Evolutionary conservation across 2,329 filamentous ascomycete genomes (phyloP).

Genomic region (Scortechinia acanthostroma): DNA sequence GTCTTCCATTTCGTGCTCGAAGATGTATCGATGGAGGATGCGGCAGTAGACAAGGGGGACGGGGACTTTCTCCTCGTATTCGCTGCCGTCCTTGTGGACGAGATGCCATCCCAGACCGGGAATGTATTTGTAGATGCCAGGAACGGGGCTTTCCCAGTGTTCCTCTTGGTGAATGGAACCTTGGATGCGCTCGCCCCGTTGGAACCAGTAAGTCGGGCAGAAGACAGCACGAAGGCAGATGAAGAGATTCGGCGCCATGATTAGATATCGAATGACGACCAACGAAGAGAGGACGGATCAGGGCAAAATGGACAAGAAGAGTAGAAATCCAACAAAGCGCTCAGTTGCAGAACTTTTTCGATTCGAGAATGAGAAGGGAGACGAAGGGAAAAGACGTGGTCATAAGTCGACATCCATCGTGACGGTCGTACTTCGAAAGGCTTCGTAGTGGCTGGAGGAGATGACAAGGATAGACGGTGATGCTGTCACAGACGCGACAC

Average conservation of each 20-base stretch:
- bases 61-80: slow-evolving; percentile 18
- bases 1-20: slow-evolving; percentile 34
- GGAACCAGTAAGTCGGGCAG: slow-evolving; percentile 39
- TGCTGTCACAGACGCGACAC: no score
- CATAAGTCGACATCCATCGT: no score
- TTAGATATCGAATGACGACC: slow-evolving; percentile 6
- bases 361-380: no score
- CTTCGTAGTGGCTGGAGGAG: no score
- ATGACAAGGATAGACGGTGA: no score
- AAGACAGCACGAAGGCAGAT: slow-evolving; percentile 36
- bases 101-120: slow-evolving; percentile 40
- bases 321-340: no score
- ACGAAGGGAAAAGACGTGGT: no score
- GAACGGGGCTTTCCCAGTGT: slow-evolving; percentile 35
- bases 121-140: slow-evolving; percentile 38
- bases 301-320: no score
- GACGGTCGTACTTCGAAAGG: no score
- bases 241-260: slow-evolving; percentile 40
- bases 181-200: slow-evolving; percentile 23
- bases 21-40: slow-evolving; percentile 36
- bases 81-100: slow-evolving; percentile 24
- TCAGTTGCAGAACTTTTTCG: no score
- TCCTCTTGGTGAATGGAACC: slow-evolving; percentile 29
- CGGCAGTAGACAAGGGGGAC: slow-evolving; percentile 33
- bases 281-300: slow-evolving; percentile 3